Evolutionary conservation across 108 stramenopile species (phyloP).

Genomic region (Nitzschia sp.): DNA sequence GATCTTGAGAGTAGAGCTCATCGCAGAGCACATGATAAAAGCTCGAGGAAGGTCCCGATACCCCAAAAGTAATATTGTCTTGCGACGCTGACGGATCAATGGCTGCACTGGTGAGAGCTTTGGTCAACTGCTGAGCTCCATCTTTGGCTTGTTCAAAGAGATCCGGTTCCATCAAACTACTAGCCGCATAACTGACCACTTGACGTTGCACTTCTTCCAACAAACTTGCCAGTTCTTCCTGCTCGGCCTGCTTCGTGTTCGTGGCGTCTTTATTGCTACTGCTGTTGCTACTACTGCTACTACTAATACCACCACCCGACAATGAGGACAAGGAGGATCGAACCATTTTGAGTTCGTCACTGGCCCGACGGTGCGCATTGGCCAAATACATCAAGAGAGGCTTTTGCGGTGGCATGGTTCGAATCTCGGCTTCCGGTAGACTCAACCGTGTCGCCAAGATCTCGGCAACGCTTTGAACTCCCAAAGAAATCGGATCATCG

Average conservation of each 20-base stretch:
- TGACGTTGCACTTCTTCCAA: slow-evolving; percentile 64
- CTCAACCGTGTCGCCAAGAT: slow-evolving; percentile 67
- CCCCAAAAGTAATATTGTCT: slow-evolving; percentile 58
- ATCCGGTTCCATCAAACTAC: slow-evolving; percentile 73
- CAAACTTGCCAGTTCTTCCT: slow-evolving; percentile 51
- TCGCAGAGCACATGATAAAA: slow-evolving; percentile 78
- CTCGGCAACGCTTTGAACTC: slow-evolving; percentile 60
- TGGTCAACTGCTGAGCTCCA: slow-evolving; percentile 50
- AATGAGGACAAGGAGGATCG: slow-evolving; percentile 2
- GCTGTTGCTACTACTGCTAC: too few relatives aligned
- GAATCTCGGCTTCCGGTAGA: slow-evolving; percentile 15
- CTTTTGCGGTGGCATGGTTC: slow-evolving; percentile 32
- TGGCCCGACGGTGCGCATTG: slow-evolving; percentile 54
- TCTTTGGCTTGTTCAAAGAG: slow-evolving; percentile 69
- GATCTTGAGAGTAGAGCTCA: slow-evolving; percentile 68
- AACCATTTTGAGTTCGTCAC: slow-evolving; percentile 64
- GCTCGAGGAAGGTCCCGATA: slow-evolving; percentile 49
- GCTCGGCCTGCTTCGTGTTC: slow-evolving; percentile 12
- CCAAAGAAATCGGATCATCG: slow-evolving; percentile 41
- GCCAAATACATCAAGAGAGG: slow-evolving; percentile 61
- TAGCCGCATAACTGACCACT: slow-evolving; percentile 77
- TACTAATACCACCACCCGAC: too few relatives aligned
- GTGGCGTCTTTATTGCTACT: not conserved
- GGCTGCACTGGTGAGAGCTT: slow-evolving; percentile 42
- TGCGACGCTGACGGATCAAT: slow-evolving; percentile 43